Base-by-base conservation (phyloP, 352 stramenopile genomes). In the Globisporangium irregulare region DNA sequence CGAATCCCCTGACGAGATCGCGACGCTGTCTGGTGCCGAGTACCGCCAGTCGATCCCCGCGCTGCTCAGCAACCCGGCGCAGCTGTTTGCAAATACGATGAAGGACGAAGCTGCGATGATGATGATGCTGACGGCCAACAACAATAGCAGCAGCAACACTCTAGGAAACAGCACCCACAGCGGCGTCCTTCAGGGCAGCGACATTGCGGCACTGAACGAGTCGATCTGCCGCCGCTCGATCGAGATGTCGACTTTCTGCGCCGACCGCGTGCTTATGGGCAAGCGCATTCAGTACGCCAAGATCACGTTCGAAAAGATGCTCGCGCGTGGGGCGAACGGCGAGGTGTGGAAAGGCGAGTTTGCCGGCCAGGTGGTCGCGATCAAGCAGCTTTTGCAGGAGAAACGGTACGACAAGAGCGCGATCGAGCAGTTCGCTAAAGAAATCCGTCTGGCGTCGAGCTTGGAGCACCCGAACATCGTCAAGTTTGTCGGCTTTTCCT, bases 401-500 rank as follows among this genome's bases (percentile, higher is more conserved):
- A 74, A 77, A 29, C 64, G 55, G 4, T 59, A 70, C 41, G 59
- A 74, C 61, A 50, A 57, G 12, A 64, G 62, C 14, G 64, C 71
- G 14, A 68, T 78, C 53, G 71, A 70, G 48, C 61, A 70, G 20
- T 82, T 82, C 20, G 73, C 69, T 25, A 68, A 69, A 29, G 74
- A 81, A 27, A 78, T 81, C 18, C 62, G 72, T 2, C 63, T 81
- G 8, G 72, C 69, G 41, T 77, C 74, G 3, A 57, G 59, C 20
- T 36, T 81, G 3, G 72, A 77, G 43, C 59, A 65, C 32, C 43
- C 12, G 4, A 58, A 66, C 43, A 58, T 59, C 9, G 60, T 66
- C 43, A 51, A 73, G 25, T 81, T 81, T 56, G 73, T 79, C 29
- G 72, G 74, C 20, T 61, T 79, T 12, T 72, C 74, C 48, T 81